Conservation (phyloP, 768 basidiomycete species). For the Amanita inopinata region DNA sequence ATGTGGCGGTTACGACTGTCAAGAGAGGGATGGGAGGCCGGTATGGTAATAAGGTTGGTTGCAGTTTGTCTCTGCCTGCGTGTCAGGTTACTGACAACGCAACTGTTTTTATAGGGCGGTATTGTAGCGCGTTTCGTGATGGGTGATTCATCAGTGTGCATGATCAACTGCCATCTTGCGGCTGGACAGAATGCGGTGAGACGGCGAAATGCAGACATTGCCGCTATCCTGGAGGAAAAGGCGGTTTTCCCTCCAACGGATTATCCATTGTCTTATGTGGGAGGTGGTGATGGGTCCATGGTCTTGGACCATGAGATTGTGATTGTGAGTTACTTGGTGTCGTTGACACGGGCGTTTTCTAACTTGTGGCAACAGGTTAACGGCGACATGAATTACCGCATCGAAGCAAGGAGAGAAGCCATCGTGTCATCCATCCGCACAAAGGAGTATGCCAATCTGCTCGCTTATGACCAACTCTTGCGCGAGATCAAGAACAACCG, state of each 20-base stretch:
- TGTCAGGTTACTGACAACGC: background rate
- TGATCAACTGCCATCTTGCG: constrained; percentile 97
- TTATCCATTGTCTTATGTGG: constrained; percentile 61
- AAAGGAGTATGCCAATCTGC: constrained; percentile 52
- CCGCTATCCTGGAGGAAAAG: constrained; percentile 79
- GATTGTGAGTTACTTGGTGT: constrained; percentile 44
- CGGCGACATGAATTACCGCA: constrained; percentile 96
- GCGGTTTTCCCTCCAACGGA: constrained; percentile 50
- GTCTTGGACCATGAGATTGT: constrained; percentile 93
- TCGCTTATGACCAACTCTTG: constrained; percentile 77
- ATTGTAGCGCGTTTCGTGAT: constrained; percentile 85
- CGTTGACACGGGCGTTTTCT: background rate
- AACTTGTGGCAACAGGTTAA: constrained; percentile 43
- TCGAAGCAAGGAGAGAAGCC: constrained; percentile 83
- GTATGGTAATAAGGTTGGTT: constrained; percentile 86
- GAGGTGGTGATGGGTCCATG: constrained; percentile 90
- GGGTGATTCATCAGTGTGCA: constrained; percentile 88
- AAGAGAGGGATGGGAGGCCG: constrained; percentile 90
- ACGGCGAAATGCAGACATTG: constrained; percentile 79
- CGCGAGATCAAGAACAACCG: constrained; percentile 87
- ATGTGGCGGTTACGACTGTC: constrained; percentile 68
- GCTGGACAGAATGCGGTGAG: constrained; percentile 81
- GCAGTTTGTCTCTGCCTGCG: constrained; percentile 12
- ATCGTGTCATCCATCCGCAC: constrained; percentile 65
- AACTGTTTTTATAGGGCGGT: constrained; percentile 50